A percentile compares a stretch with the other conserved stretches of the same genome.
Evolutionary conservation across 345 rosid species (phyloP).

Genomic region (Syzygium grande): DNA sequence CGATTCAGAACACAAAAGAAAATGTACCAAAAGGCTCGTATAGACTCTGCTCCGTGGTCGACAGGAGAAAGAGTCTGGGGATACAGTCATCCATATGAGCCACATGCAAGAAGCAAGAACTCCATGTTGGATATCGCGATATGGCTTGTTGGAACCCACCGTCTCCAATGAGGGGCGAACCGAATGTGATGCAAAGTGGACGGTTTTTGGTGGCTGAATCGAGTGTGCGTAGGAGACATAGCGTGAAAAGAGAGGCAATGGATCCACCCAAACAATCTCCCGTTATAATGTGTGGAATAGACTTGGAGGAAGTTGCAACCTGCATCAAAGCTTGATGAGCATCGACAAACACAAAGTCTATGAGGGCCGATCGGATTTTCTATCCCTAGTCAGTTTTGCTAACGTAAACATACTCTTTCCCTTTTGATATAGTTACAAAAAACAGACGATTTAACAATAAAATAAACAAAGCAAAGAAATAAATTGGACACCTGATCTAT

Average conservation of each 20-base stretch:
- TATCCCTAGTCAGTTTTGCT: neutral
- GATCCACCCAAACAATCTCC: slow-evolving; percentile 65
- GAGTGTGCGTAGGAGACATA: slow-evolving; percentile 44
- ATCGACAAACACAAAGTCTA: neutral
- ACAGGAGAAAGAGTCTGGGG: slow-evolving; percentile 14
- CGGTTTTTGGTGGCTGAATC: slow-evolving; percentile 2
- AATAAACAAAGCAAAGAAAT: neutral
- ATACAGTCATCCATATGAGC: slow-evolving; percentile 21
- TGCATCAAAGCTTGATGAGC: neutral
- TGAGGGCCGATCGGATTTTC: neutral
- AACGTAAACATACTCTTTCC: neutral
- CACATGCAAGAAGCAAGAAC: slow-evolving; percentile 51
- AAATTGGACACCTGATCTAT: fast-evolving
- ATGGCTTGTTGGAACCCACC: slow-evolving; percentile 21
- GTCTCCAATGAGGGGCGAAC: slow-evolving; percentile 52
- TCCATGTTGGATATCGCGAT: slow-evolving; percentile 21
- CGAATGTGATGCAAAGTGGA: slow-evolving; percentile 71
- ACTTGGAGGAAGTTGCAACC: neutral
- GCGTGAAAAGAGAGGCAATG: slow-evolving; percentile 59
- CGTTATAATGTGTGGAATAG: slow-evolving; percentile 28
- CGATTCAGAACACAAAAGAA: slow-evolving; percentile 29
- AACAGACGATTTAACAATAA: fast-evolving
- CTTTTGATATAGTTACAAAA: neutral
- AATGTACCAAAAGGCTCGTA: slow-evolving; percentile 54
- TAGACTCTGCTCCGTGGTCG: neutral